Percentiles rank a stretch among this genome's conserved stretches.
Conservation (phyloP, 2,329 filamentous ascomycete genomes). For the Pestalotiopsis sp. region DNA sequence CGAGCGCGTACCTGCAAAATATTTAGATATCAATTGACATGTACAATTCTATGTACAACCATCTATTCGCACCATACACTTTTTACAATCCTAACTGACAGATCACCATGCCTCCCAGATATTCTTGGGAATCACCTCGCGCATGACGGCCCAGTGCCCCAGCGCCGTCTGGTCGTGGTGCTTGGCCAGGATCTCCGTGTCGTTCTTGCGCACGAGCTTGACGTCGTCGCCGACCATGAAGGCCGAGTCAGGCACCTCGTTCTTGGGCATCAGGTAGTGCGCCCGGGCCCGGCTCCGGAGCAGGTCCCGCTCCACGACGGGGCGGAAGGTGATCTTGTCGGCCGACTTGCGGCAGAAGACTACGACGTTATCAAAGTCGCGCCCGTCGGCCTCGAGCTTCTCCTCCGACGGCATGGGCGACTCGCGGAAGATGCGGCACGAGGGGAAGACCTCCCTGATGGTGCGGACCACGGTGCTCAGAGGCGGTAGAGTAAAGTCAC, state of each 20-base stretch:
- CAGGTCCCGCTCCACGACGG: slow-evolving; percentile 65
- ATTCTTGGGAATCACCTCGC: slow-evolving; percentile 71
- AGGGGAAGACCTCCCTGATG: slow-evolving; percentile 80
- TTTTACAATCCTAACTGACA: not conserved
- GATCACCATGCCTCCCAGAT: slow-evolving; percentile 88
- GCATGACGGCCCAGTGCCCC: slow-evolving; percentile 92
- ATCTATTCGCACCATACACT: not conserved
- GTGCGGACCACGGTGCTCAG: slow-evolving; percentile 81
- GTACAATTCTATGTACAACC: not conserved
- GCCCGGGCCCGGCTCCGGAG: slow-evolving; percentile 71
- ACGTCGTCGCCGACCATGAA: slow-evolving; percentile 48
- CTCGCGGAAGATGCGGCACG: slow-evolving; percentile 90
- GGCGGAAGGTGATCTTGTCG: slow-evolving; percentile 63
- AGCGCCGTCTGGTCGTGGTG: slow-evolving; percentile 77
- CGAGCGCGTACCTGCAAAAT: no score
- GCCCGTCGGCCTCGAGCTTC: slow-evolving; percentile 46
- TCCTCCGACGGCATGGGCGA: slow-evolving; percentile 52
- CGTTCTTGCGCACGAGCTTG: slow-evolving; percentile 60
- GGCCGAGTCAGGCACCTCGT: slow-evolving; percentile 63
- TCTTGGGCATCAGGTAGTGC: slow-evolving; percentile 70
- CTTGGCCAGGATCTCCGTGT: slow-evolving; percentile 66
- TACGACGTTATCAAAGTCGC: slow-evolving; percentile 93
- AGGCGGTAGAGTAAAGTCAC: slow-evolving; percentile 77
- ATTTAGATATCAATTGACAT: not conserved
- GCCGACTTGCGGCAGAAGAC: slow-evolving; percentile 81